Base-by-base conservation (phyloP, 257 asterid species). In the Paraleonurus japonicus region DNA sequence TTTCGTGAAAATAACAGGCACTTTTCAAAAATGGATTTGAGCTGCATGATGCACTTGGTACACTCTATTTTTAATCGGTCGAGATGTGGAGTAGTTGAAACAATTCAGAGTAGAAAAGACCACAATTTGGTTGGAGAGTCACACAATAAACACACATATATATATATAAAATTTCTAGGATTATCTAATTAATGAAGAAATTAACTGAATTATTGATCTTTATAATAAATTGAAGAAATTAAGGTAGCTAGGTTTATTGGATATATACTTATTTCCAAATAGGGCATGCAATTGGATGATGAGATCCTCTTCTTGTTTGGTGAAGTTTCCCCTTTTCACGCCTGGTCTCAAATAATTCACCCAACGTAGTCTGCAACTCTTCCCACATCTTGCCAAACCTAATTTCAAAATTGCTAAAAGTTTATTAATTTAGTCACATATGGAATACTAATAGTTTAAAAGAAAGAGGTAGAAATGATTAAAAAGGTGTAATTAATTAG, bases 311-410 rank as follows among this genome's bases (percentile, higher is more conserved):
- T 88, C 91, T 50, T 77, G 67, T 54, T 45, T 70, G 71, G 71
- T 77, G 65, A 72, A 85, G 6, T 76, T 79, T 2, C 88, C 95
- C 9, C 71, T 67, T 48, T 65, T 85, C 33, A 86, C 32, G 5
- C 80, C 85, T 0, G 92, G 88, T 71, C 75, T 83, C 55, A 87
- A 69, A 45, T 87, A 73, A 71, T 87, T 87, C 84, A 85, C 75
- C 86, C 90, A 88, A 13, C 95, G 65, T 12, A 85, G 65, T 55
- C 95, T 81, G 68, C 91, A 85, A 65, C 88, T 85, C 79, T 88
- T 88, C 16, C 91, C 91, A 17, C 89, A 78, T 69, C 95, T 84
- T 22, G 80, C 62, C 48, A 87, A 53, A 33, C 92, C 92, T 87
- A 58, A 39, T 9, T 51, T 22, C 2, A 26, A 23, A 57, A 26